Evolutionary conservation across 495 filamentous ascomycete species (phyloP).

Genomic region (Lichina pygmaea): DNA sequence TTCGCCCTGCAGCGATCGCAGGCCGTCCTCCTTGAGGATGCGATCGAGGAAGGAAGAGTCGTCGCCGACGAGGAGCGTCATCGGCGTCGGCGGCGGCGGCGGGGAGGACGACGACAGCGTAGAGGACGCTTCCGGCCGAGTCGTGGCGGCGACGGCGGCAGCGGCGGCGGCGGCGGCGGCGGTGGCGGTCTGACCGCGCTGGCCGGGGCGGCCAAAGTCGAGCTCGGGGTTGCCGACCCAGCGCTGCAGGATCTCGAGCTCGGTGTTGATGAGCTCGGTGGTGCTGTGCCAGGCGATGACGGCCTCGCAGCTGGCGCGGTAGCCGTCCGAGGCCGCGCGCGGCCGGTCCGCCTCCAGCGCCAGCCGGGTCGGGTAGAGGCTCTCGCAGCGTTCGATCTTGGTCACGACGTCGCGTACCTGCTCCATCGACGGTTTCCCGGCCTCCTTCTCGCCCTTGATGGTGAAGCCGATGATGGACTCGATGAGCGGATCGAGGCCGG

Average conservation of each 20-base stretch:
- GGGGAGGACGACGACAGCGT: constrained; percentile 2
- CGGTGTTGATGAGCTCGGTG: constrained; percentile 88
- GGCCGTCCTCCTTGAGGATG: constrained; percentile 91
- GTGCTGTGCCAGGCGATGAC: constrained; percentile 93
- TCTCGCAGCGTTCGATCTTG: constrained; percentile 69
- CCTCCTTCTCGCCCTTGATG: constrained; percentile 80
- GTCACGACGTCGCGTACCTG: constrained; percentile 74
- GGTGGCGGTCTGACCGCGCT: constrained; percentile 14
- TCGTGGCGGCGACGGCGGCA: constrained; percentile 16
- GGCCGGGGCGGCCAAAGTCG: constrained; percentile 46
- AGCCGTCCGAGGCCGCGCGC: constrained; percentile 42
- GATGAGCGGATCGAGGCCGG: constrained; percentile 37
- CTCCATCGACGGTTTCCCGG: constrained; percentile 56
- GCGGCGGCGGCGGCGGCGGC: constrained; percentile 11
- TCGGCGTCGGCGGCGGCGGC: constrained; percentile 24
- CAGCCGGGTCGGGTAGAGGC: constrained; percentile 52
- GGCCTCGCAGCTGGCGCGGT: constrained; percentile 54
- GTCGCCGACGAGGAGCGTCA: constrained; percentile 26
- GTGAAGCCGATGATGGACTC: constrained; percentile 78
- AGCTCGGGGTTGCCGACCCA: constrained; percentile 95
- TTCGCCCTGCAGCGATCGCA: constrained; percentile 72
- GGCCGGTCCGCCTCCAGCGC: constrained; percentile 47
- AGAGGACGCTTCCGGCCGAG: background rate
- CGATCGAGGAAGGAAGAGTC: constrained; percentile 84
- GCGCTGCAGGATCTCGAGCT: constrained; percentile 64